phyloP scores from a whole-genome alignment of 108 stramenopile genomes.

The Nitzschia putrida region DNA sequence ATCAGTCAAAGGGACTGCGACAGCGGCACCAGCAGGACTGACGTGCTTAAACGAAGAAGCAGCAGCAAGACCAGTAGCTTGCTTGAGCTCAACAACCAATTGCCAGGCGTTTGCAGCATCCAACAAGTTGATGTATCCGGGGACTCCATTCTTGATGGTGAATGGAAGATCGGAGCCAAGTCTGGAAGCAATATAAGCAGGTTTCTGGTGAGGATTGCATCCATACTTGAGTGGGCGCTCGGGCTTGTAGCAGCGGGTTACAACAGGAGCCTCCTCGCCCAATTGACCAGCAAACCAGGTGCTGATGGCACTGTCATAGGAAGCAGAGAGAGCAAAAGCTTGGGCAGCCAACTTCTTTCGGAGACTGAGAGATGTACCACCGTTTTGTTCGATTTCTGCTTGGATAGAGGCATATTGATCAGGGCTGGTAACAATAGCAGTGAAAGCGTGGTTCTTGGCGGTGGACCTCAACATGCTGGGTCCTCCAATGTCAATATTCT shows the following conservation, averaged over 20 bases:
- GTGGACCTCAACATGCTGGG: conserved; percentile 97
- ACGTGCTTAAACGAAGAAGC: conserved; percentile 98
- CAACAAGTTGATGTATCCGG: conserved; percentile 98
- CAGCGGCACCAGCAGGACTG: conserved; percentile 96
- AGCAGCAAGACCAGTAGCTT: conserved; percentile 91
- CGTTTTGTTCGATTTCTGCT: conserved; percentile 69
- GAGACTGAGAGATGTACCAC: conserved; percentile 84
- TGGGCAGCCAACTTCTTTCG: conserved; percentile 86
- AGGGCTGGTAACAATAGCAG: conserved; percentile 90
- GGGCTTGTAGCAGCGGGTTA: conserved; percentile 87
- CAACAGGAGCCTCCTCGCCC: conserved; percentile 50
- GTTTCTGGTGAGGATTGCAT: conserved; percentile 97
- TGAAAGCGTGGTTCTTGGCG: conserved; percentile 97
- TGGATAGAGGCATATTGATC: conserved; percentile 87
- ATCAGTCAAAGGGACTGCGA: conserved; percentile 91
- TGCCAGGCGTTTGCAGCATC: conserved; percentile 99
- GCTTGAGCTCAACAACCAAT: conserved; percentile 90
- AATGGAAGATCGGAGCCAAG: conserved; percentile 85
- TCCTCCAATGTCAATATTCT: conserved; percentile 99
- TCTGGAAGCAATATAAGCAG: conserved; percentile 84
- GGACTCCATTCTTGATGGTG: conserved; percentile 86
- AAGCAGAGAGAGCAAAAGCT: conserved; percentile 90
- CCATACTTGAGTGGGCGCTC: conserved; percentile 94
- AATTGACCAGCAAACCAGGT: conserved; percentile 83
- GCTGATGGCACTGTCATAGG: conserved; percentile 94